A percentile compares a stretch with the other conserved stretches of the same genome.
phyloP scores from a whole-genome alignment of 352 stramenopile genomes.

The Poterioochromonas sp. region DNA sequence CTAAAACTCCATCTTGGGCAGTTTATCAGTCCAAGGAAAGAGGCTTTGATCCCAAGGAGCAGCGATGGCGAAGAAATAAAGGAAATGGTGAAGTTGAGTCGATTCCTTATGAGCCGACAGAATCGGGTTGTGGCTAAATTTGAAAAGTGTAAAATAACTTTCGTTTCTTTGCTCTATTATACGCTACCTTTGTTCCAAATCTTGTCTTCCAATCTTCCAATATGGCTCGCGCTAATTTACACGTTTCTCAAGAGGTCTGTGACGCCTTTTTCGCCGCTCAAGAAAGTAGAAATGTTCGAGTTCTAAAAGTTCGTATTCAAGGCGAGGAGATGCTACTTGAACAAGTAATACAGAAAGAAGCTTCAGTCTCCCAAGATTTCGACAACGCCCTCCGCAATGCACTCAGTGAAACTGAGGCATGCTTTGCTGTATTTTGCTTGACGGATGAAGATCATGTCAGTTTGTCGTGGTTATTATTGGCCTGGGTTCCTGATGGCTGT shows the following conservation, averaged over 20 bases:
- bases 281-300: neutral
- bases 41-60: slow-evolving; percentile 92
- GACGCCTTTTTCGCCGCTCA: neutral
- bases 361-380: neutral
- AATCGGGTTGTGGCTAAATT: slow-evolving; percentile 29
- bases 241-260: neutral
- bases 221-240: slow-evolving; percentile 8
- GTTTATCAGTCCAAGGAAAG: slow-evolving; percentile 85
- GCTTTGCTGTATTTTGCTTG: neutral
- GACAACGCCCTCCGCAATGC: neutral
- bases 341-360: neutral
- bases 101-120: slow-evolving; percentile 6
- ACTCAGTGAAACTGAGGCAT: neutral
- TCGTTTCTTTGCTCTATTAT: no score
- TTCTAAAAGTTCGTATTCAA: neutral
- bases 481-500: slow-evolving; percentile 20
- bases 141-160: no score
- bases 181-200: no score
- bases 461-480: neutral
- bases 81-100: no score
- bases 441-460: neutral
- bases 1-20: slow-evolving; percentile 84
- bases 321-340: neutral
- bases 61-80: slow-evolving; percentile 54
- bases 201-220: no score